These are phyloP conservation scores for Escallonia rubra DNA, from an alignment of 129 eudicot genomes.

Conservation along the genomic window DNA sequence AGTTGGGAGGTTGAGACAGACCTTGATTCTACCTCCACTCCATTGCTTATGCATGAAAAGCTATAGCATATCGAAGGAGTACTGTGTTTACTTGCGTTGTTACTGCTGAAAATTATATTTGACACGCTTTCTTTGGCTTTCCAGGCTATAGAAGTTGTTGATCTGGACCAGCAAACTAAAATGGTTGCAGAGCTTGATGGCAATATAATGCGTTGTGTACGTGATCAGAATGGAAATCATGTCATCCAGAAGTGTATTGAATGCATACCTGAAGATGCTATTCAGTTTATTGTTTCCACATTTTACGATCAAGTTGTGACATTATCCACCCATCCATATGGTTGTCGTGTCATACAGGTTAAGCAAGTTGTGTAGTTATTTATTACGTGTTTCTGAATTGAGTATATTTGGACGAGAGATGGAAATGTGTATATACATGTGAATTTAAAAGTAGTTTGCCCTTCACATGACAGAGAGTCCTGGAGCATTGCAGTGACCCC, in stretches of 20 bases:
- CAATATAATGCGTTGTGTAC: slow-evolving; percentile 77
- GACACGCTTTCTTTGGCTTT: not conserved
- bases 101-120: not conserved
- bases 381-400: not conserved
- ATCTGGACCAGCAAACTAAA: slow-evolving; percentile 64
- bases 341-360: slow-evolving; percentile 88
- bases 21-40: too few species aligned
- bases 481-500: slow-evolving; percentile 78
- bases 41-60: too few species aligned
- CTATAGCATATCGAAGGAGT: too few species aligned
- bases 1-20: too few species aligned
- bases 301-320: slow-evolving; percentile 84
- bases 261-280: slow-evolving; percentile 73
- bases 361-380: not conserved
- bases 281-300: slow-evolving; percentile 63
- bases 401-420: not conserved
- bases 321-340: slow-evolving; percentile 83
- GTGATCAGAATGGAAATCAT: slow-evolving; percentile 86
- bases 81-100: too few species aligned
- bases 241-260: slow-evolving; percentile 86
- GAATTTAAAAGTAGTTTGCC: slow-evolving; percentile 3
- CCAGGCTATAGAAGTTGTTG: slow-evolving; percentile 80
- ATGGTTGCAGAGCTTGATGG: slow-evolving; percentile 89
- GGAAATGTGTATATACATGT: not conserved
- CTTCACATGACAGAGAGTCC: slow-evolving; percentile 54